Base-by-base conservation (phyloP, 495 filamentous ascomycete species). In the Xylaria scruposa region DNA sequence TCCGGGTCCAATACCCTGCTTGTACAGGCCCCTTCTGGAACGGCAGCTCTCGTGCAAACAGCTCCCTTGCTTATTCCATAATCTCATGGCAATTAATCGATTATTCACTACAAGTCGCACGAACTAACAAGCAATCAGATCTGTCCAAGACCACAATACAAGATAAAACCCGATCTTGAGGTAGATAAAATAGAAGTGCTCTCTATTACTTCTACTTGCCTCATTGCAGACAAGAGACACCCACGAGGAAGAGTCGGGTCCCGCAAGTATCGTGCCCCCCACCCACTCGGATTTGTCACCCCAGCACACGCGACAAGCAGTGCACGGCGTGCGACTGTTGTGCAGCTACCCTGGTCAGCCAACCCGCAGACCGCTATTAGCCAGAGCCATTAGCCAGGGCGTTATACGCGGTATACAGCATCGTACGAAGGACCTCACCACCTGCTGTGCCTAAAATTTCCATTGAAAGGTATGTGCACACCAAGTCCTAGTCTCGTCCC, bases 251-350 rank as follows among this genome's bases (percentile, higher is more conserved):
- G 58, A 63, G 15, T 53, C 68, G 46, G 68, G 68, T 63, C 46
- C 68, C 58, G 59, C 66, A 63, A 53, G 15, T 36, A 63, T 49
- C 42, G 62, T 40, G 17, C 44, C 24, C 63, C 63, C 19, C 61
- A 42, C 67, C 56, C 67, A 70, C 68, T 54, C 59, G 58, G 68
- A 70, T 70, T 70, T 70, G 68, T 70, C 68, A 70, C 56, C 67
- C 58, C 58, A 70, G 58, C 56, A 70, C 68, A 70, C 60, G 68
- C 68, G 68, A 70, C 68, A 54, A 51, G 68, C 68, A 61, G 44
- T 33, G 38, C 68, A 53, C 68, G 60, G 60, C 68, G 68, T 70
- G 68, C 68, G 68, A 70, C 58, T 59, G 67, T 62, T 53, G 68
- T 42, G 42, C 68, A 63, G 40, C 29, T 53, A 40, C 65, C 44